A percentile compares a stretch with the other conserved stretches of the same genome.
phyloP scores from a whole-genome alignment of 306 rosid genomes.

The Dicorynia guianensis region DNA sequence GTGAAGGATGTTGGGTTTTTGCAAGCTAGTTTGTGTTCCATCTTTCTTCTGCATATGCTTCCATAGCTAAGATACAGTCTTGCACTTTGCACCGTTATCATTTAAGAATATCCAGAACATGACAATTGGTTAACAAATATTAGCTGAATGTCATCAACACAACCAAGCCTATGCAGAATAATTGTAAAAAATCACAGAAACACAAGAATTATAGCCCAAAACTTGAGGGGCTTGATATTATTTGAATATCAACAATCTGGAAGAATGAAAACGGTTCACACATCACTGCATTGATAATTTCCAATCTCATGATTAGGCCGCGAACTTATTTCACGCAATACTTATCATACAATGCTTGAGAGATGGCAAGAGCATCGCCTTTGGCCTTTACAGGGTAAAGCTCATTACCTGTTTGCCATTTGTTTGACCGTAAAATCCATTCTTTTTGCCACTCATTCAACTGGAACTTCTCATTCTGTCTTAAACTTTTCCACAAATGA shows the following conservation, averaged over 20 bases:
- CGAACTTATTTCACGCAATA: constrained; percentile 49
- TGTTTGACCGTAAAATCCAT: constrained; percentile 84
- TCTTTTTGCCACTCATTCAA: constrained; percentile 80
- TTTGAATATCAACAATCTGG: constrained; percentile 17
- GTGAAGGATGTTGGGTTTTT: too few relatives aligned
- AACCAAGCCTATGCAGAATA: not conserved
- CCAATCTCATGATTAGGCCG: constrained; percentile 6
- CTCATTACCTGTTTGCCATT: constrained; percentile 83
- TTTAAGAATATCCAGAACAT: not conserved
- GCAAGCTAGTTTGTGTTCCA: too few relatives aligned
- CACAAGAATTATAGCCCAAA: constrained; percentile 27
- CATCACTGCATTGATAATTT: constrained; percentile 16
- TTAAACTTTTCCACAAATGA: constrained; percentile 67
- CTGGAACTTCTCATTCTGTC: constrained; percentile 57
- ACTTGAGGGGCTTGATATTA: constrained; percentile 8
- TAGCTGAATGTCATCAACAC: not conserved
- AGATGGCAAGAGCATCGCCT: constrained; percentile 78
- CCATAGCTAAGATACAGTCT: too few relatives aligned
- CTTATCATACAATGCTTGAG: constrained; percentile 64
- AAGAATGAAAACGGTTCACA: constrained; percentile 9
- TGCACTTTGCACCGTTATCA: not conserved
- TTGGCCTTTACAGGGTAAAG: constrained; percentile 68
- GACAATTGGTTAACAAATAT: not conserved
- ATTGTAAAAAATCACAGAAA: constrained; percentile 13
- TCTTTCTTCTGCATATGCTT: too few relatives aligned